A percentile compares a stretch with the other conserved stretches of the same genome.
phyloP scores from a whole-genome alignment of 495 filamentous ascomycete genomes.

The Xylaria castorea region DNA sequence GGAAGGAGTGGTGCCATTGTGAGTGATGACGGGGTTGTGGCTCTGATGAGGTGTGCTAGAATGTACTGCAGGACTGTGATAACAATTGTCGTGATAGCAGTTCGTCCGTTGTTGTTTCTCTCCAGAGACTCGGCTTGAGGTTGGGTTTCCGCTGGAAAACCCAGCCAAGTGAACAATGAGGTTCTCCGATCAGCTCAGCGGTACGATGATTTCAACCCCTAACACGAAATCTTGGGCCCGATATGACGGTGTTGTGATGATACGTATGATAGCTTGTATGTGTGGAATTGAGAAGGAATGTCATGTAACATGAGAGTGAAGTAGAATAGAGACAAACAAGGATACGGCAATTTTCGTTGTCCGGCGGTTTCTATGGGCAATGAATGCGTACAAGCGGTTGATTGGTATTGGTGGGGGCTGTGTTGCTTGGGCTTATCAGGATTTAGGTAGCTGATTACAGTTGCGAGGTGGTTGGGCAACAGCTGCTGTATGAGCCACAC shows the following conservation, averaged over 20 bases:
- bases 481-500: not conserved
- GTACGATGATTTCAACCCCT: not conserved
- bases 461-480: slow-evolving; percentile 23
- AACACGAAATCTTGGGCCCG: not conserved
- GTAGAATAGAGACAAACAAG: slow-evolving; percentile 8
- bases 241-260: slow-evolving; percentile 1
- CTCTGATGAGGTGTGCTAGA: not conserved
- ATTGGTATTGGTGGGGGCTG: slow-evolving; percentile 27
- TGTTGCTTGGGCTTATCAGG: slow-evolving; percentile 31
- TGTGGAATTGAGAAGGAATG: slow-evolving; percentile 3
- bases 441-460: not conserved
- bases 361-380: slow-evolving; percentile 35
- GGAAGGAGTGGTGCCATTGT: slow-evolving; percentile 39
- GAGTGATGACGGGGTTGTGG: slow-evolving; percentile 8
- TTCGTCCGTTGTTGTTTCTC: slow-evolving; percentile 20
- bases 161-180: slow-evolving; percentile 33
- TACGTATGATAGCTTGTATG: not conserved
- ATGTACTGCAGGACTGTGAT: not conserved
- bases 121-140: slow-evolving; percentile 5
- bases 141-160: slow-evolving; percentile 33
- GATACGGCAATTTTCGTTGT: slow-evolving; percentile 30
- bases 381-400: not conserved
- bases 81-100: not conserved
- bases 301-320: not conserved
- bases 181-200: slow-evolving; percentile 3